Conservation (phyloP, 495 filamentous ascomycete genomes). For the Neurospora sp. region DNA sequence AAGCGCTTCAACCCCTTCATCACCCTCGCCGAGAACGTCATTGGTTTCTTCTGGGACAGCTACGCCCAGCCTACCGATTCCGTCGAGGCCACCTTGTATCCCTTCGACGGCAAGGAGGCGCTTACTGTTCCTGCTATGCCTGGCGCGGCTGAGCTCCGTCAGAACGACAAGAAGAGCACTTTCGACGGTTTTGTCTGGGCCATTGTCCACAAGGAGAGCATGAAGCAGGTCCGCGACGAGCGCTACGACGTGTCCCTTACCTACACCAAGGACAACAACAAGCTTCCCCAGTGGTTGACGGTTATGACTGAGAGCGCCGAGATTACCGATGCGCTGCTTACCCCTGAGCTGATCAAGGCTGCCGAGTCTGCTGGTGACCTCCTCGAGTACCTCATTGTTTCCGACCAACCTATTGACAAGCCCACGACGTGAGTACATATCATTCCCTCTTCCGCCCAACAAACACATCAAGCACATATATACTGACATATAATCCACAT, state of each 20-base stretch:
- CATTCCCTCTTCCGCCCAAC: neutral
- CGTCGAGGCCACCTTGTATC: conserved; percentile 64
- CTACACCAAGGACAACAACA: conserved; percentile 78
- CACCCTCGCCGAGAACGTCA: conserved; percentile 52
- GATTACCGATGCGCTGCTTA: conserved; percentile 79
- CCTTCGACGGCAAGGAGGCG: conserved; percentile 87
- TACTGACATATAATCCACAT: conserved; percentile 10
- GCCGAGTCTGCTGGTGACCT: conserved; percentile 69
- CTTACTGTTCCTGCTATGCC: conserved; percentile 52
- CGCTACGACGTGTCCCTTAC: conserved; percentile 93
- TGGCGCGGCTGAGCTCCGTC: conserved; percentile 42
- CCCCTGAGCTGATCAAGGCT: conserved; percentile 72
- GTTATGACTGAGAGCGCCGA: conserved; percentile 96
- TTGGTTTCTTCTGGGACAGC: conserved; percentile 69
- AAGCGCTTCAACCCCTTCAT: conserved; percentile 86
- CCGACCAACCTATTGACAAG: conserved; percentile 85
- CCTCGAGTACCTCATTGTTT: conserved; percentile 81
- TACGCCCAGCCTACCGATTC: conserved; percentile 56
- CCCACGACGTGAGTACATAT: conserved; percentile 60
- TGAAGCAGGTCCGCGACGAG: conserved; percentile 82
- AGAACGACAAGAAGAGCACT: conserved; percentile 55
- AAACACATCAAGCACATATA: neutral
- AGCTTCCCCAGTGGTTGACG: conserved; percentile 84
- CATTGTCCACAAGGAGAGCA: conserved; percentile 86
- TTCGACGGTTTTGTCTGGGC: conserved; percentile 94